Evolutionary conservation across 805 yeast species (phyloP).

Genomic region (Clavispora asparagi): DNA sequence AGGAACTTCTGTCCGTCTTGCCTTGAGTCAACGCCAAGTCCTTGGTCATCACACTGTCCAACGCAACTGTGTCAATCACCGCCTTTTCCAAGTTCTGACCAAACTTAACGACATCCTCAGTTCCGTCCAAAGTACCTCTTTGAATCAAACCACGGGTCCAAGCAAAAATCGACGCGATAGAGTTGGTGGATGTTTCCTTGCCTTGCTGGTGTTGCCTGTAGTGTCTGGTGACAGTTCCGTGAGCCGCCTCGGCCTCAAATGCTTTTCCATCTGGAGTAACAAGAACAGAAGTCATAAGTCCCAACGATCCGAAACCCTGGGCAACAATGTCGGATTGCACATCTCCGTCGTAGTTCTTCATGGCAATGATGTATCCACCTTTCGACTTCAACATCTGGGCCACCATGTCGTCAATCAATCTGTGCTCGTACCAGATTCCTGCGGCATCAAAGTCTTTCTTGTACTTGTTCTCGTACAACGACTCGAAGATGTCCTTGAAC

Average conservation of each 20-base stretch:
- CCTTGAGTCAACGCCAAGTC: slow-evolving; percentile 74
- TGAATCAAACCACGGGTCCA: slow-evolving; percentile 83
- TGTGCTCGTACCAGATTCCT: slow-evolving; percentile 71
- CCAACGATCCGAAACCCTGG: slow-evolving; percentile 81
- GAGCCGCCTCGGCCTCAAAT: slow-evolving; percentile 85
- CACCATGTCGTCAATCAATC: slow-evolving; percentile 83
- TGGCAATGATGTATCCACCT: slow-evolving; percentile 77
- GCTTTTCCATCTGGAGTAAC: slow-evolving; percentile 83
- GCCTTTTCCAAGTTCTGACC: slow-evolving; percentile 62
- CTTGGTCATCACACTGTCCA: slow-evolving; percentile 76
- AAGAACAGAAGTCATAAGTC: slow-evolving; percentile 78
- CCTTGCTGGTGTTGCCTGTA: slow-evolving; percentile 79
- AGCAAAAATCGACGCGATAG: slow-evolving; percentile 81
- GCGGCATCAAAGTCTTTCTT: slow-evolving; percentile 50
- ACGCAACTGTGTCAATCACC: slow-evolving; percentile 66
- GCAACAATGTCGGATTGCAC: slow-evolving; percentile 84
- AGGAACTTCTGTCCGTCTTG: slow-evolving; percentile 52
- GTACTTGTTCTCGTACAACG: slow-evolving; percentile 55
- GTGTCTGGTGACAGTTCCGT: slow-evolving; percentile 85
- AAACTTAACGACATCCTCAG: slow-evolving; percentile 65
- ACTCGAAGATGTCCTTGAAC: slow-evolving; percentile 75
- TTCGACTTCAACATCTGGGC: slow-evolving; percentile 84
- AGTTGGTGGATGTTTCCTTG: slow-evolving; percentile 77
- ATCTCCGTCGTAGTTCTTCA: slow-evolving; percentile 84
- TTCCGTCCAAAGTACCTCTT: slow-evolving; percentile 71